Evolutionary conservation across 768 basidiomycete species (phyloP).

Genomic region (Suillus discolor): DNA sequence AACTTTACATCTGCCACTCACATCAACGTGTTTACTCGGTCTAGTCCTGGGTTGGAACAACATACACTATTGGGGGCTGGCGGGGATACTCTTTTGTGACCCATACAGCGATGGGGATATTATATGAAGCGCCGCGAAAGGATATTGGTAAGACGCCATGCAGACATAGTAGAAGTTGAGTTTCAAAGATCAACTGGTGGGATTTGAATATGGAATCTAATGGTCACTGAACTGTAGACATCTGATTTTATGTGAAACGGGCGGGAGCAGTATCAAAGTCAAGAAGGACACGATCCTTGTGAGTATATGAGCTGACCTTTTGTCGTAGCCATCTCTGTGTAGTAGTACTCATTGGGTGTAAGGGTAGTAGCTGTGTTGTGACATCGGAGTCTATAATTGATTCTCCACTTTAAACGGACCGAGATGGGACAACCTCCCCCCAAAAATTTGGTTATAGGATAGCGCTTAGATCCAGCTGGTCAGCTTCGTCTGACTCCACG

Average conservation of each 20-base stretch:
- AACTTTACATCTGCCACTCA: conserved; percentile 71
- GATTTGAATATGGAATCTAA: conserved; percentile 16
- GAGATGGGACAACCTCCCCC: neutral
- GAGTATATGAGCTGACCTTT: conserved; percentile 57
- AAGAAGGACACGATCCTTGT: conserved; percentile 56
- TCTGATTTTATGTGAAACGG: conserved; percentile 65
- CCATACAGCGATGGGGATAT: conserved; percentile 94
- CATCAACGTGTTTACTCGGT: conserved; percentile 73
- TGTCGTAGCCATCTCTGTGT: conserved; percentile 65
- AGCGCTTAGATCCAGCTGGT: conserved; percentile 25
- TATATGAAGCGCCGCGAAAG: conserved; percentile 77
- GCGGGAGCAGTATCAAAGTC: conserved; percentile 65
- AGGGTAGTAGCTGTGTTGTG: neutral
- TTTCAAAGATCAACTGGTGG: conserved; percentile 12
- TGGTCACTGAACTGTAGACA: conserved; percentile 60
- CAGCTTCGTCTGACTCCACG: conserved; percentile 41
- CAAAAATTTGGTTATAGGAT: neutral
- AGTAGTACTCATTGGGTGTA: conserved; percentile 28
- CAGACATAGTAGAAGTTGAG: conserved; percentile 82
- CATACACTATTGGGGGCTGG: conserved; percentile 83
- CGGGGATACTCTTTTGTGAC: conserved; percentile 82
- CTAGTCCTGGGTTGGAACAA: conserved; percentile 85
- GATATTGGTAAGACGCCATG: conserved; percentile 91
- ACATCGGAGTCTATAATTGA: neutral
- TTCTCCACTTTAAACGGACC: conserved; percentile 1